phyloP scores from a whole-genome alignment of 768 basidiomycete species.

The Crepidotus variabilis region DNA sequence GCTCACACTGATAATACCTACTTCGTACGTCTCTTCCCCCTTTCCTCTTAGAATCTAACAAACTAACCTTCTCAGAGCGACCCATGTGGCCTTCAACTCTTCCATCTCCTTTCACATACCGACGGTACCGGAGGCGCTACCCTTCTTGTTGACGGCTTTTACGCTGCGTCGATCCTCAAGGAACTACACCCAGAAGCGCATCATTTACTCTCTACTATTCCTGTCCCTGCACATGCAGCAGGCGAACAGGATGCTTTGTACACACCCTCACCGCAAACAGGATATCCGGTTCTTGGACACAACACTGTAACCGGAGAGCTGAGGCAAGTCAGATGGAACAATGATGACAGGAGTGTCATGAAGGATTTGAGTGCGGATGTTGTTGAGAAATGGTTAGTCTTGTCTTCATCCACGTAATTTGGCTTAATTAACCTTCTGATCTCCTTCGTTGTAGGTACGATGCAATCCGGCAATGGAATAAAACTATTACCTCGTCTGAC shows the following conservation, averaged over 20 bases:
- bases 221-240: conserved; percentile 83
- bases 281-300: conserved; percentile 72
- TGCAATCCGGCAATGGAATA: conserved; percentile 77
- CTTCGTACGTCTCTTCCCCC: conserved; percentile 44
- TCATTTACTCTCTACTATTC: conserved; percentile 59
- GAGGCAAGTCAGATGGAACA: conserved; percentile 87
- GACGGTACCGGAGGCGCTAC: conserved; percentile 83
- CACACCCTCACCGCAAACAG: conserved; percentile 48
- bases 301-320: conserved; percentile 59
- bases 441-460: conserved; percentile 52
- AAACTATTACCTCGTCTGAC: conserved; percentile 69
- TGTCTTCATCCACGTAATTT: neutral
- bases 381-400: conserved; percentile 70
- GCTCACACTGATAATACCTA: conserved; percentile 75
- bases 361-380: conserved; percentile 48
- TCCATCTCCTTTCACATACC: conserved; percentile 86
- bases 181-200: conserved; percentile 71
- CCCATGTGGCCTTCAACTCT: conserved; percentile 92
- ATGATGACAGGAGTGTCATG: conserved; percentile 87
- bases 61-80: conserved; percentile 58
- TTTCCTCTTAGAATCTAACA: neutral
- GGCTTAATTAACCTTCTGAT: neutral
- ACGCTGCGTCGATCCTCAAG: conserved; percentile 78
- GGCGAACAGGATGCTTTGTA: conserved; percentile 65
- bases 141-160: conserved; percentile 95